Conservation (phyloP, 2,329 filamentous ascomycete species). For the Diaporthe helianthi region DNA sequence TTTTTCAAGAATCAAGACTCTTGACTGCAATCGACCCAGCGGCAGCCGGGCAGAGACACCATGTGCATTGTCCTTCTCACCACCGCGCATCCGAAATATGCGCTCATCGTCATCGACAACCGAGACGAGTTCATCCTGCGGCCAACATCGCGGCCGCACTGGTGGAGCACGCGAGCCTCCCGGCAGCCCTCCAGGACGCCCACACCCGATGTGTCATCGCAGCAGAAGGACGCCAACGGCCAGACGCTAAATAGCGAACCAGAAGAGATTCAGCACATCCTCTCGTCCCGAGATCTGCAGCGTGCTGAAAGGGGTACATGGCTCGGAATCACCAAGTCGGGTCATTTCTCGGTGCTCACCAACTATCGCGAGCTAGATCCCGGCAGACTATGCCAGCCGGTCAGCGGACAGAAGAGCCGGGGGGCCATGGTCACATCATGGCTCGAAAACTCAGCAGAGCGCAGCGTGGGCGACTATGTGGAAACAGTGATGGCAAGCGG, state of each 20-base stretch:
- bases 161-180: constrained; percentile 59
- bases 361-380: constrained; percentile 67
- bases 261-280: constrained; percentile 48
- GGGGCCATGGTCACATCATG: constrained; percentile 71
- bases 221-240: constrained; percentile 25
- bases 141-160: constrained; percentile 68
- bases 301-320: constrained; percentile 69
- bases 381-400: constrained; percentile 57
- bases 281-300: constrained; percentile 68
- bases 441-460: constrained; percentile 58
- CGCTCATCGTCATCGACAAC: constrained; percentile 79
- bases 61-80: constrained; percentile 84
- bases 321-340: constrained; percentile 67
- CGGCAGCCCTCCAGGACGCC: constrained; percentile 28
- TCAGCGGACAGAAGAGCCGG: constrained; percentile 63
- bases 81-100: constrained; percentile 77
- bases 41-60: constrained; percentile 31
- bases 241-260: constrained; percentile 24
- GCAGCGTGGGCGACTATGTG: constrained; percentile 59
- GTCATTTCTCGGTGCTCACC: constrained; percentile 69
- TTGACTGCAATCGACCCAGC: constrained; percentile 3
- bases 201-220: constrained; percentile 29
- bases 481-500: constrained; percentile 58
- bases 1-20: not conserved
- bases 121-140: constrained; percentile 76